These are phyloP conservation scores for Leccinum angustisporum DNA, from an alignment of 1,284 basidiomycete species.

Conservation along the genomic window DNA sequence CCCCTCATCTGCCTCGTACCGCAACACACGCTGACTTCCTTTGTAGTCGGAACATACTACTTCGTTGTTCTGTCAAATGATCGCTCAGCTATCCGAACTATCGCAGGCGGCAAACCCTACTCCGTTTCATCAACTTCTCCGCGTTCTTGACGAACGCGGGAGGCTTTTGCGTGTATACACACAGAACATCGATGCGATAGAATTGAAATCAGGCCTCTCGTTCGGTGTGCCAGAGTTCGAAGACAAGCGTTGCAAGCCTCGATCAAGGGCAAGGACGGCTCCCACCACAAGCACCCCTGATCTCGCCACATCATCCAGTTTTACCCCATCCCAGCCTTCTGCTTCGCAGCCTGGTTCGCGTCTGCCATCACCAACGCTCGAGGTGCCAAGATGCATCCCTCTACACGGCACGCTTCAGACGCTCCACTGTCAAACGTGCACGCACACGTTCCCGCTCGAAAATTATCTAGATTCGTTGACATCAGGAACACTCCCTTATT, in stretches of 20 bases:
- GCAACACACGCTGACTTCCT: conserved; percentile 17
- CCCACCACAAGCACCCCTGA: conserved; percentile 19
- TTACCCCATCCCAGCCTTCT: conserved; percentile 21
- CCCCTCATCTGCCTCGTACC: background rate
- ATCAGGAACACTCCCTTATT: conserved; percentile 68
- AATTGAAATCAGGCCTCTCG: conserved; percentile 79
- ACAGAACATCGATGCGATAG: conserved; percentile 92
- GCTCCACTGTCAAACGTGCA: conserved; percentile 83
- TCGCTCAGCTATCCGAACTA: conserved; percentile 67
- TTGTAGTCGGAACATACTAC: conserved; percentile 70
- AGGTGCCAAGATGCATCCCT: conserved; percentile 80
- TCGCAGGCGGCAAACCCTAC: conserved; percentile 79
- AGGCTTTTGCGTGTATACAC: conserved; percentile 77
- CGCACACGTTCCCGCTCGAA: conserved; percentile 64
- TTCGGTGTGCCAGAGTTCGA: conserved; percentile 72
- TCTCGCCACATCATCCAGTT: conserved; percentile 10
- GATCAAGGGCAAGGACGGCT: conserved; percentile 40
- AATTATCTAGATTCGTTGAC: conserved; percentile 57
- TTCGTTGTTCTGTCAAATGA: conserved; percentile 86
- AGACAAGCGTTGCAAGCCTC: conserved; percentile 49
- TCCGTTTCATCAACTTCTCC: conserved; percentile 78
- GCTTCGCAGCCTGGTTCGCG: conserved; percentile 31
- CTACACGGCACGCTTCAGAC: conserved; percentile 84
- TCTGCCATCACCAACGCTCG: conserved; percentile 44
- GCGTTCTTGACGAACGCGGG: conserved; percentile 73